Evolutionary conservation across 2,329 filamentous ascomycete genomes (phyloP), one percentile per base, ranked within the genome.

Genomic region (Colletotrichum aenigma): DNA sequence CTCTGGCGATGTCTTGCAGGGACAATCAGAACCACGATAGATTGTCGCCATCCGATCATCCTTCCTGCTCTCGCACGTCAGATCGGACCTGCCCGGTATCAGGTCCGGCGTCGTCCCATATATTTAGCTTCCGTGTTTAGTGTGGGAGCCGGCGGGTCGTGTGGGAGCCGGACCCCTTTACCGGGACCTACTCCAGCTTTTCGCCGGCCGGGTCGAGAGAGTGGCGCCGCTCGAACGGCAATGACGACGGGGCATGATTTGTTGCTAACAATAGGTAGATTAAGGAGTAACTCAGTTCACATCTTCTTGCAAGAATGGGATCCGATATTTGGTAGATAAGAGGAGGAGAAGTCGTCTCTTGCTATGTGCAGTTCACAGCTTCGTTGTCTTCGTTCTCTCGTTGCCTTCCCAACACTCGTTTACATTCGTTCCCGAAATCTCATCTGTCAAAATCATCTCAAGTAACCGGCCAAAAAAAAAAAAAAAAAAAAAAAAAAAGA

Each of bases 311-410:
- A 48, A 5, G 38, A 48, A 48, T 43, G 38, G 9, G 38, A 6
- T 2, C n/a, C 38, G 9, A 48, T 48, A 0, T 8, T 4, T n/a
- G 18, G 9, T 48, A 48, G 38, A 48, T 48, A 48, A 43, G 38
- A n/a, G 18, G 8, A 9, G 36, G 8, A 9, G 8, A 9, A 9
- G 38, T 1, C 38, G 18, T 43, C 18, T 43, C 18, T 43, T 43
- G 38, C 38, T 4, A n/a, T n/a, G 1, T 6, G 5, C 0, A n/a
- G 18, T 7, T 4, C 18, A n/a, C 38, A 48, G 1, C 38, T 48
- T 48, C 18, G 0, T n/a, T n/a, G 38, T n/a, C 0, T 48, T 48
- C 38, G 12, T 48, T 0, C 18, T 48, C 18, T n/a, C 18, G 38
- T 43, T 1, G 38, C 18, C 18, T 0, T 48, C 38, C 1, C 3